Conservation (phyloP, 2,329 filamentous ascomycete genomes). For the Alternaria postmessia region DNA sequence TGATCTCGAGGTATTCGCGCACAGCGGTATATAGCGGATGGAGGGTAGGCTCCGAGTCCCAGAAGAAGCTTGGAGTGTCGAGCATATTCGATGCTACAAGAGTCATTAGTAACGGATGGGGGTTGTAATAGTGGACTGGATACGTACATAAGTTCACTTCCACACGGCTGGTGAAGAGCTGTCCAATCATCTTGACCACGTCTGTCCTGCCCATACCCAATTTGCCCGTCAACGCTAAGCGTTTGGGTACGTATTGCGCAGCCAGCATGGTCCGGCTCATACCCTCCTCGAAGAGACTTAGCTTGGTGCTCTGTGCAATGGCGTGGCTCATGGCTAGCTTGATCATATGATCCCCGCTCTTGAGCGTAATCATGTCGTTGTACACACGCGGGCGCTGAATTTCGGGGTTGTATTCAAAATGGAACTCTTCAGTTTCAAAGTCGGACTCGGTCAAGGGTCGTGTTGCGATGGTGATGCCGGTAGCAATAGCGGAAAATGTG, state of each 20-base stretch:
- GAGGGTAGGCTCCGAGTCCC: constrained; percentile 94
- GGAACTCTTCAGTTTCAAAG: constrained; percentile 97
- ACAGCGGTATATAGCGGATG: constrained; percentile 94
- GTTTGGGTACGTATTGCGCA: constrained; percentile 90
- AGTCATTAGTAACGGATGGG: constrained; percentile 6
- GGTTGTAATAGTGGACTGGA: constrained; percentile 23
- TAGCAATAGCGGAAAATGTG: constrained; percentile 80
- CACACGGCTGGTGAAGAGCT: constrained; percentile 90
- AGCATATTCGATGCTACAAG: constrained; percentile 86
- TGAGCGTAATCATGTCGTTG: constrained; percentile 98
- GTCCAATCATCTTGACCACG: constrained; percentile 89
- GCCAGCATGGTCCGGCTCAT: constrained; percentile 95
- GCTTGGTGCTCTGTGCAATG: constrained; percentile 95
- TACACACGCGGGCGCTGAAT: constrained; percentile 90
- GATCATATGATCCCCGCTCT: constrained; percentile 97
- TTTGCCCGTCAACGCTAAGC: constrained; percentile 85
- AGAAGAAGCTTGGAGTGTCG: constrained; percentile 97
- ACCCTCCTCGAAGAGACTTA: constrained; percentile 93
- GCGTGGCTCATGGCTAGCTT: constrained; percentile 97
- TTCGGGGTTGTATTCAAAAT: constrained; percentile 92
- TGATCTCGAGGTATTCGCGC: constrained; percentile 97
- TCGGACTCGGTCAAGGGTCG: constrained; percentile 85
- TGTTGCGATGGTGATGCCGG: constrained; percentile 73
- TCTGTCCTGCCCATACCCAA: constrained; percentile 91
- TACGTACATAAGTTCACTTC: constrained; percentile 94